phyloP scores from a whole-genome alignment of 2,329 filamentous ascomycete genomes.

The Blastomyces silverae region DNA sequence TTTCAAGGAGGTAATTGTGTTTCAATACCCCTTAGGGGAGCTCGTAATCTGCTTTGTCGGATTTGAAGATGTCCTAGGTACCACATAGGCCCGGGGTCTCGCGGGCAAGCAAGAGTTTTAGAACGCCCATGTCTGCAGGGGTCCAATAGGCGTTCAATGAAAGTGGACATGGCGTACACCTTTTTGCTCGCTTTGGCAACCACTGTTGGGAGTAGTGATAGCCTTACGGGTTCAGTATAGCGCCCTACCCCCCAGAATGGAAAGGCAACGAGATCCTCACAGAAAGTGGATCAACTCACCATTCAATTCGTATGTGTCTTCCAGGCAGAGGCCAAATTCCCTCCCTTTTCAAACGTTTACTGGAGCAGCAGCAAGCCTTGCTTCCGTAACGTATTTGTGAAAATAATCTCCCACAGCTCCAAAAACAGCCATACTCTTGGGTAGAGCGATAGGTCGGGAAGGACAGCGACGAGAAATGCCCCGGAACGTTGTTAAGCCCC shows the following conservation, averaged over 20 bases:
- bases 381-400: conserved; percentile 41
- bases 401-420: conserved; percentile 46
- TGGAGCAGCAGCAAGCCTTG: conserved; percentile 45
- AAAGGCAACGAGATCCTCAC: conserved; percentile 42
- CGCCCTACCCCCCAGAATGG: conserved; percentile 57
- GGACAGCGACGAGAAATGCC: not conserved
- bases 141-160: not conserved
- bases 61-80: conserved; percentile 37
- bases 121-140: not conserved
- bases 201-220: conserved; percentile 11
- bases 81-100: no score
- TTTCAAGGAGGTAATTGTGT: conserved; percentile 14
- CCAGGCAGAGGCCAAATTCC: conserved; percentile 18
- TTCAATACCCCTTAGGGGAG: conserved; percentile 9
- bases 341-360: conserved; percentile 28
- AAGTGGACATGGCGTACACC: not conserved
- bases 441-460: not conserved
- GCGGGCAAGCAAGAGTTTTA: not conserved
- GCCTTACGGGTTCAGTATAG: conserved; percentile 50
- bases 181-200: not conserved
- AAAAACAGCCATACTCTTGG: not conserved
- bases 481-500: not conserved
- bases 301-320: conserved; percentile 13
- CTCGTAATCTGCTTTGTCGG: conserved; percentile 38
- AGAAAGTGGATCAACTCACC: conserved; percentile 22